phyloP scores from a whole-genome alignment of 108 stramenopile genomes.

The Fragilaria radians region DNA sequence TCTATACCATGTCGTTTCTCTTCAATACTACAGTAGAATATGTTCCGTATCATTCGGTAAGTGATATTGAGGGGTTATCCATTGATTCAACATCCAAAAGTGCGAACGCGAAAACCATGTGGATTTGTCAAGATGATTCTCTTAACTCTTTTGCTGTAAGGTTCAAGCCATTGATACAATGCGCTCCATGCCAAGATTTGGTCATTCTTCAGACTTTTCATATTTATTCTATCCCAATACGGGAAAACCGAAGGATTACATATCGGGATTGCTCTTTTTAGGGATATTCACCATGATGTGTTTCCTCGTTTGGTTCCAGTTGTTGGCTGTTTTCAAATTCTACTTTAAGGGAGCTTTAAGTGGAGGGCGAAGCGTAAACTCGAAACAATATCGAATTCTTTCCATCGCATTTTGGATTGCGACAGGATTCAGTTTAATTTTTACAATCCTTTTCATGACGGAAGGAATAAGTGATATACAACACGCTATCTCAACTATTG shows the following conservation, averaged over 20 bases:
- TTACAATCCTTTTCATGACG: slow-evolving; percentile 19
- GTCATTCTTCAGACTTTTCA: slow-evolving; percentile 29
- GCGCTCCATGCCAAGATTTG: slow-evolving; percentile 25
- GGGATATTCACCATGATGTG: slow-evolving; percentile 16
- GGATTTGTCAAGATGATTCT: too few relatives aligned
- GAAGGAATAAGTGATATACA: slow-evolving; percentile 22
- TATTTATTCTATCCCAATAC: slow-evolving; percentile 11
- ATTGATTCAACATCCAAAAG: too few relatives aligned
- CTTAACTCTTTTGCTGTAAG: too few relatives aligned
- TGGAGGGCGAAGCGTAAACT: slow-evolving; percentile 20
- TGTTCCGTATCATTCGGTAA: too few relatives aligned
- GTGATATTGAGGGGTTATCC: too few relatives aligned
- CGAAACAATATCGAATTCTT: neutral
- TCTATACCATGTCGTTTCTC: too few relatives aligned
- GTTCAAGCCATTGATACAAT: slow-evolving; percentile 2
- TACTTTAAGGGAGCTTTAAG: slow-evolving; percentile 27
- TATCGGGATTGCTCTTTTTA: slow-evolving; percentile 22
- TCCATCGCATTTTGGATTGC: slow-evolving; percentile 7
- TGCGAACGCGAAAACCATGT: too few relatives aligned
- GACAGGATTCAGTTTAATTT: slow-evolving; percentile 19
- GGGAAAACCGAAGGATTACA: slow-evolving; percentile 14
- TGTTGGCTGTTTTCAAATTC: slow-evolving; percentile 31
- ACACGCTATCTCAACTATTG: slow-evolving; percentile 17
- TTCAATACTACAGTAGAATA: too few relatives aligned
- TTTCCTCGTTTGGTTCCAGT: slow-evolving; percentile 25